Base-by-base conservation (phyloP, 2,329 filamentous ascomycete genomes). In the Lachnellula cervina region DNA sequence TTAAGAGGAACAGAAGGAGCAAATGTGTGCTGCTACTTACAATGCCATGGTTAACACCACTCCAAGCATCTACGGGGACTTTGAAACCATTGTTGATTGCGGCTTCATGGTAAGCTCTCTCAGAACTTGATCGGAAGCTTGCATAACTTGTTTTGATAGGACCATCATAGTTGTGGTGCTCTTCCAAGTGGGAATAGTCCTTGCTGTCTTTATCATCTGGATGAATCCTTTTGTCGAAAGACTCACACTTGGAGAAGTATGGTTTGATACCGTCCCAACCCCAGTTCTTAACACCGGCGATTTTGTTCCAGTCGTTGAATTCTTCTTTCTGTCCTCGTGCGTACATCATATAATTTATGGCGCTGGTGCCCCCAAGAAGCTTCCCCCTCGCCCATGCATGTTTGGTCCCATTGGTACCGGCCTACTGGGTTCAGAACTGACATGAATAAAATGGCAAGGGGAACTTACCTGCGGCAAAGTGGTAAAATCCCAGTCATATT, bases 191-290 rank as follows among this genome's bases (percentile, higher is more conserved):
- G 6, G 59, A 55, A 25, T 61, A 61, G 13, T 46, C 37, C n/a
- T 56, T 46, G 5, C 32, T 48, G 9, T 48, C 21, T 32, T 58
- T 55, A 32, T 32, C 28, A 2, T 32, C 28, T 2, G 28, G 28
- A 32, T 9, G 9, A 14, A 17, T 13, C 6, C 57, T 55, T 23
- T 57, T 43, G 42, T 56, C 44, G 25, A 62, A 62, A 14, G 45
- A 25, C 42, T 62, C 59, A 17, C 57, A 69, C 60, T 75, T 75
- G 17, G 68, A 69, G 54, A 77, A 70, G 52, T 76, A 77, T 2
- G 72, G 74, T 0, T 71, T 64, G 13, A 78, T 61, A 58, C 69
- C 73, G 14, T 64, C 65, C 74, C 73, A 77, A 11, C 72, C 73
- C 1, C 66, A 56, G 37, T 75, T 75, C 0, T 73, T 74, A 8